phyloP scores from a whole-genome alignment of 805 yeast genomes.

The Lachancea dasiensis region DNA sequence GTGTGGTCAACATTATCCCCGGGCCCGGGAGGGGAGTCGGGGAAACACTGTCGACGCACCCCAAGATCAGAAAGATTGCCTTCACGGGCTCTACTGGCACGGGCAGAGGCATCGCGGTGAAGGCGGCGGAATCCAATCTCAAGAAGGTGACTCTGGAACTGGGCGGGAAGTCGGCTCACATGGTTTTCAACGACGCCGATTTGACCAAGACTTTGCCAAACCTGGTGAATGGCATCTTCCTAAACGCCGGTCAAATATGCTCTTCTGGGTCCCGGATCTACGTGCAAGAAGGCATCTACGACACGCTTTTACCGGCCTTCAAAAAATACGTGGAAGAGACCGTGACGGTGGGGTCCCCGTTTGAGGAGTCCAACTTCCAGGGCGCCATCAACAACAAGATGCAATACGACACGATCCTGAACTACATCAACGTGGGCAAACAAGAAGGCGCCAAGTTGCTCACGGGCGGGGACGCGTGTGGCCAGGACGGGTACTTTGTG shows the following conservation, averaged over 20 bases:
- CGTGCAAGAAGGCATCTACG: slow-evolving; percentile 67
- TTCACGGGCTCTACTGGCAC: slow-evolving; percentile 78
- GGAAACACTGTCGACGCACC: slow-evolving; percentile 62
- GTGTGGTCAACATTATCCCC: slow-evolving; percentile 67
- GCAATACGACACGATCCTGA: slow-evolving; percentile 64
- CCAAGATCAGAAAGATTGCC: slow-evolving; percentile 65
- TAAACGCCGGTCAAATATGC: slow-evolving; percentile 79
- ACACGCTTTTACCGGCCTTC: slow-evolving; percentile 52
- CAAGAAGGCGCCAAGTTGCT: slow-evolving; percentile 59
- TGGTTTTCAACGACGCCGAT: slow-evolving; percentile 66
- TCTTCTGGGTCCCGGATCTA: slow-evolving; percentile 78
- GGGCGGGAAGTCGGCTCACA: slow-evolving; percentile 80
- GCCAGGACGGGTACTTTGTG: slow-evolving; percentile 63
- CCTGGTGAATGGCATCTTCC: slow-evolving; percentile 63
- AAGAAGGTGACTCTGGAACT: slow-evolving; percentile 77
- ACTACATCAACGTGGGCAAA: slow-evolving; percentile 62
- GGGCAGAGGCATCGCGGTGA: slow-evolving; percentile 65
- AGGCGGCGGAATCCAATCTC: slow-evolving; percentile 64
- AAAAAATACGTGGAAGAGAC: slow-evolving; percentile 48
- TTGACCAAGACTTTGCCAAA: slow-evolving; percentile 44
- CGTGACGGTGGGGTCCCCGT: slow-evolving; percentile 70
- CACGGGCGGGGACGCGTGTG: slow-evolving; percentile 65
- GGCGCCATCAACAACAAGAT: slow-evolving; percentile 73
- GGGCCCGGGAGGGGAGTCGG: slow-evolving; percentile 75
- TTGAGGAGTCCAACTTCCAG: slow-evolving; percentile 58